Base-by-base conservation (phyloP, 257 asterid species). In the Jacaranda mimosifolia region DNA sequence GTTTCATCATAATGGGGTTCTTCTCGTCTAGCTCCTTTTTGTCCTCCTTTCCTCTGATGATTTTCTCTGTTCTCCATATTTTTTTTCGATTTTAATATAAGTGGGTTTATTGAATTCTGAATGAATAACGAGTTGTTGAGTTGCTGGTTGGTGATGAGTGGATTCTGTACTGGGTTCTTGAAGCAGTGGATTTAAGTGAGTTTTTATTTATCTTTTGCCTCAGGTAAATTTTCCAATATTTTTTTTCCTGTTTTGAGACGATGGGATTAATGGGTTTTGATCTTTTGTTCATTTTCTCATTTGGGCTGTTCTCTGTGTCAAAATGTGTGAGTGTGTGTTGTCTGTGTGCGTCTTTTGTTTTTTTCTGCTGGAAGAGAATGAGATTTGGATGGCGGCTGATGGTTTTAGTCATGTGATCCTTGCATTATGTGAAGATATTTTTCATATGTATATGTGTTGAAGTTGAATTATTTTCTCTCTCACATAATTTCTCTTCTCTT, bases 171-270 rank as follows among this genome's bases (percentile, higher is more conserved):
- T 76, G 80, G 79, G 74, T 79, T 79, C 65, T 82, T 58, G 71
- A 84, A 63, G 73, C 73, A 52, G 74, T 57, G 84, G 66, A 74
- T 76, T 86, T 74, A 63, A 76, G 83, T 53, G 78, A 14, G 68
- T 55, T 79, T 77, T 63, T 52, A 7, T 45, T 55, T 67, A 14
- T 62, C 32, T 80, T 9, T 70, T 13, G 57, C 65, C 38, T 74
- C 79, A 68, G 84, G 85, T 82, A 63, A 74, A 57, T 42, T 70
- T 56, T 76, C 42, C 68, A n/a, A 18, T 36, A 3, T 42, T 74
- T 14, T 57, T 76, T 15, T 11, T 14, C 63, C 55, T 36, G 71
- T 26, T 48, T 32, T 40, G 80, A 74, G 6, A 42, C 68, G 70
- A 70, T 85, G 56, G 32, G 32, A 39, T 46, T 73, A 0, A 19